Evolutionary conservation across 768 basidiomycete genomes (phyloP), one percentile per base, ranked within the genome.

Genomic region (Saitozyma sp.): DNA sequence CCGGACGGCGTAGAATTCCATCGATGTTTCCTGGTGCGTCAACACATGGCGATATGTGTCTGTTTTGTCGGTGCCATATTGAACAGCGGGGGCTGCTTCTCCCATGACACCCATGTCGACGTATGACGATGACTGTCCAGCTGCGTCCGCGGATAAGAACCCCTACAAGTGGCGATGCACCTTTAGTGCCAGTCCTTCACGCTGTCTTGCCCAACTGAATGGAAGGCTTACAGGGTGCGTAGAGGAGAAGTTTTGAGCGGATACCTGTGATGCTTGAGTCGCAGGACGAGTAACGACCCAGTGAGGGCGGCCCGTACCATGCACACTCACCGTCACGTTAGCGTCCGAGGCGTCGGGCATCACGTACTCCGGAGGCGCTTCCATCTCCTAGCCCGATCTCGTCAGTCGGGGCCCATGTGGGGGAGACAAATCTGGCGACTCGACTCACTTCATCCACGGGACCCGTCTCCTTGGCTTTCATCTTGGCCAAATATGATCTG

Each of bases 401-500:
- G 45, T 46, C 45, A 52, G 51, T 29, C 29, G 29, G 29, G 5
- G 2, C 29, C 29, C 51, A 46, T 17, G 11, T 52, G 51, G 13
- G 37, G 37, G 13, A 10, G 16, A 3, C n/a, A 38, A 52, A 29
- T 29, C 3, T 52, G n/a, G 20, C 11, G 20, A 38, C 50, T 10
- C 50, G 29, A 8, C 51, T 52, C 11, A 16, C 51, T 52, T 10
- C 16, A 19, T 52, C 11, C 11, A 8, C 16, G n/a, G 20, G 45
- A 6, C 29, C 46, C 6, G 17, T 48, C 46, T 48, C 17, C 17
- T 52, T 52, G 16, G 17, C 51, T 52, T 46, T 46, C 17, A 52
- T 11, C 19, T 29, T 14, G 51, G 51, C 51, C 16, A 52, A 10
- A 19, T 52, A 52, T 11, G 51, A 52, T 52, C 51, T 52, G 11